Evolutionary conservation across 2,329 filamentous ascomycete species (phyloP), one percentile per base, ranked within the genome.

Genomic region (Pseudocercospora cruenta): DNA sequence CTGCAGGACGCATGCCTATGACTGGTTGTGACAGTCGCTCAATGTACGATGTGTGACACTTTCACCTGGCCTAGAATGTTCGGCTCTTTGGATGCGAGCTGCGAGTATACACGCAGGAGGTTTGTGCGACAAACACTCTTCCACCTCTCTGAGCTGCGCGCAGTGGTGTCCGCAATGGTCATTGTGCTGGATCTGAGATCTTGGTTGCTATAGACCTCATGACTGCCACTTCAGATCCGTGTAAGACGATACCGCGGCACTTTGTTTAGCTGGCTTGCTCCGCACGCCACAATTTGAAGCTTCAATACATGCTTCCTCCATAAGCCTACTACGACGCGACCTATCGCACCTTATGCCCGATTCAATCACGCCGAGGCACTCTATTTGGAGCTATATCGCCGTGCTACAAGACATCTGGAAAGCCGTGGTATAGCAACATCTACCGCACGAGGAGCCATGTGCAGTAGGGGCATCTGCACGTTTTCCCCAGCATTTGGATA

Each of bases 121-220:
- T 31, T 31, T 31, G 4, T 9, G 28, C 28, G 28, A 5, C 28
- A 31, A 31, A 31, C 28, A 31, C 28, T 6, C 28, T 31, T 31
- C 28, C 28, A 36, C 8, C 33, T 36, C 33, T 36, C 10, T 36
- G 33, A 36, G 12, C 33, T 12, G 33, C 12, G 36, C 12, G 36
- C 69, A 1, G 77, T 67, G 57, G 84, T 74, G 70, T 78, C 31
- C 31, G 31, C 10, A 33, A 33, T 33, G 31, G 31, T 33, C 31
- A 33, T 9, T 31, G 28, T 31, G 28, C 4, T 31, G 28, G 28
- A 80, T 73, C 85, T 82, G 4, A 54, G 60, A 67, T 62, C 28
- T 39, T 36, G 45, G 9, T 49, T 33, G 31, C 31, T 33, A 33
- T 7, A 33, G 31, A 33, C 10, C 31, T 33, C 31, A 33, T 33